phyloP scores from a whole-genome alignment of 306 rosid genomes.

The Cotoneaster glaucophyllus region DNA sequence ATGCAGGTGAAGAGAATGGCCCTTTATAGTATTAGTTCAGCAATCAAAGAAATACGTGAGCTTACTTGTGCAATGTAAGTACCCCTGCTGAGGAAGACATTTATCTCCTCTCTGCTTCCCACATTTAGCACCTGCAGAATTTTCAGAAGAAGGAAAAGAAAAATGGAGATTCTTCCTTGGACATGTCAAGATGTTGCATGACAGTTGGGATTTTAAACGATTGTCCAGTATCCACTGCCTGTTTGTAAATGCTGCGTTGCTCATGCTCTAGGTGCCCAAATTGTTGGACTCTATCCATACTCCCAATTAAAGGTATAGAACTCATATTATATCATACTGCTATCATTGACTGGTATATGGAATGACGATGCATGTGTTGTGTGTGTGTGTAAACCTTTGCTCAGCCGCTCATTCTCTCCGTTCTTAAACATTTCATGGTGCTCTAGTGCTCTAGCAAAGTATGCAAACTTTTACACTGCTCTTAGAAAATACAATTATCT shows the following conservation, averaged over 20 bases:
- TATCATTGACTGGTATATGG: background rate
- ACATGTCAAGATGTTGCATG: constrained; percentile 19
- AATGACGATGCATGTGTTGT: background rate
- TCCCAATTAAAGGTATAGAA: background rate
- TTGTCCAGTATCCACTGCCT: background rate
- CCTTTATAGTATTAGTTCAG: constrained; percentile 57
- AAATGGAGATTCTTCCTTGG: constrained; percentile 19
- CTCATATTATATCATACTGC: background rate
- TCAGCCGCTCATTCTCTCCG: background rate
- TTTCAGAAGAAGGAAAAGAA: background rate
- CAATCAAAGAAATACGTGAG: constrained; percentile 73
- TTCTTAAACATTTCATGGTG: too few relatives aligned
- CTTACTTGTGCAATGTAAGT: constrained; percentile 69
- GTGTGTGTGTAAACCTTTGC: background rate
- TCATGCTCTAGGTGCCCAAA: constrained; percentile 16
- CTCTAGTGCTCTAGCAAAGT: background rate
- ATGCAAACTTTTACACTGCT: background rate
- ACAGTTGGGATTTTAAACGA: constrained; percentile 5
- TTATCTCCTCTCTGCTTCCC: background rate
- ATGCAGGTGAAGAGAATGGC: constrained; percentile 86
- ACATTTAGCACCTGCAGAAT: constrained; percentile 1
- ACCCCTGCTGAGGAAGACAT: constrained; percentile 10
- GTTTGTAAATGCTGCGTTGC: background rate
- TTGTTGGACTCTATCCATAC: background rate
- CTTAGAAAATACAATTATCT: background rate